phyloP scores from a whole-genome alignment of 768 basidiomycete species.

The Suillus bovinus region DNA sequence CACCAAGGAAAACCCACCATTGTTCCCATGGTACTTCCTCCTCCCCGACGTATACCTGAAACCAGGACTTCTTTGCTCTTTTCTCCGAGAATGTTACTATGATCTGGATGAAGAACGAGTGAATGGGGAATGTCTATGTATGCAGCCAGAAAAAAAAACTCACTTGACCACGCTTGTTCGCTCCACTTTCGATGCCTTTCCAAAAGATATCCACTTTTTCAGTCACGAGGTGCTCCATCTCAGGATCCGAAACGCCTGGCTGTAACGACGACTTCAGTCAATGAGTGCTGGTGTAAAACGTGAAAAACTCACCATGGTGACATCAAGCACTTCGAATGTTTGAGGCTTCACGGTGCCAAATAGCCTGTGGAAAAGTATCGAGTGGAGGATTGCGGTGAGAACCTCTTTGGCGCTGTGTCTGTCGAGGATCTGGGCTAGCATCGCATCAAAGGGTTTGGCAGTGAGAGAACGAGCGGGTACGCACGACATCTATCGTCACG shows the following conservation, averaged over 20 bases:
- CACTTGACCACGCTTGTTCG: constrained; percentile 71
- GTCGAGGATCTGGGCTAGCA: constrained; percentile 59
- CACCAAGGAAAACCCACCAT: constrained; percentile 48
- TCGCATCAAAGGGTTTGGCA: not conserved
- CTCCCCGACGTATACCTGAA: constrained; percentile 66
- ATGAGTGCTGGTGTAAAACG: not conserved
- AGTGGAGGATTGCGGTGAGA: constrained; percentile 73
- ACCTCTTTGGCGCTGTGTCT: constrained; percentile 73
- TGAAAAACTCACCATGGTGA: constrained; percentile 68
- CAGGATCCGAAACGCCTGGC: constrained; percentile 78
- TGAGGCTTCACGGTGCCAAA: constrained; percentile 79
- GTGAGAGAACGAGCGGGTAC: constrained; percentile 3
- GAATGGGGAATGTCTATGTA: not conserved
- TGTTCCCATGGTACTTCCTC: constrained; percentile 89
- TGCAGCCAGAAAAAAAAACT: not conserved
- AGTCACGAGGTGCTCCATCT: constrained; percentile 69
- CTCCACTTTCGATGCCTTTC: constrained; percentile 67
- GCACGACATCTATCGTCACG: constrained; percentile 33
- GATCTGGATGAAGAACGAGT: constrained; percentile 40
- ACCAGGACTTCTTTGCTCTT: constrained; percentile 77
- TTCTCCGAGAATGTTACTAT: constrained; percentile 77
- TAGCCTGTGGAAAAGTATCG: constrained; percentile 80
- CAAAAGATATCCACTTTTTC: constrained; percentile 80
- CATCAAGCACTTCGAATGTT: constrained; percentile 77
- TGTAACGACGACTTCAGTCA: constrained; percentile 29